phyloP scores from a whole-genome alignment of 2,329 filamentous ascomycete species.

The Metarhizium anisopliae region DNA sequence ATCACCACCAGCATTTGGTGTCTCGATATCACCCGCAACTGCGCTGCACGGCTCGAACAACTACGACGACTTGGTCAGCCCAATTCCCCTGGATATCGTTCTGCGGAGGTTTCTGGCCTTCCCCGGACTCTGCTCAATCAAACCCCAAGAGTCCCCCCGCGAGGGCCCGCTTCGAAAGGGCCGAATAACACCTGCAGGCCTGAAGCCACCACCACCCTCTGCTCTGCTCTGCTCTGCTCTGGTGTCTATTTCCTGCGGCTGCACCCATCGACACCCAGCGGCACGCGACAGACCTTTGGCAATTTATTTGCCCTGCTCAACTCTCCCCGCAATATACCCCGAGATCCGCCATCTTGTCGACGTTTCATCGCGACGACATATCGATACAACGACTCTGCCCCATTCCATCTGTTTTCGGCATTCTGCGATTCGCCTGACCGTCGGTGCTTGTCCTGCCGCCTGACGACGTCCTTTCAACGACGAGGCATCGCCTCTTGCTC shows the following conservation, averaged over 20 bases:
- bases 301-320: neutral
- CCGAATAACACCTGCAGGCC: conserved; percentile 26
- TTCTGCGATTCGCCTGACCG: neutral
- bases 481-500: neutral
- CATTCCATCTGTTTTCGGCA: neutral
- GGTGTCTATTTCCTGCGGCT: conserved; percentile 1
- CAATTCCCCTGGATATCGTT: neutral
- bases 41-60: no score
- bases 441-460: neutral
- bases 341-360: conserved; percentile 4
- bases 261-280: conserved; percentile 6
- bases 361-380: conserved; percentile 4
- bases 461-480: conserved; percentile 1
- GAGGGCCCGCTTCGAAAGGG: conserved; percentile 25
- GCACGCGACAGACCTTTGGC: neutral
- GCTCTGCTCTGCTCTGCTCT: conserved; percentile 9
- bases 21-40: neutral
- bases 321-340: conserved; percentile 18
- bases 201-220: conserved; percentile 11
- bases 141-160: conserved; percentile 14
- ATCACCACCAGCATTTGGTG: neutral
- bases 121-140: conserved; percentile 7
- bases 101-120: neutral
- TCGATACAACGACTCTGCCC: neutral
- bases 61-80: no score